phyloP scores from a whole-genome alignment of 2,329 filamentous ascomycete genomes.

The Clarireedia hainanense region DNA sequence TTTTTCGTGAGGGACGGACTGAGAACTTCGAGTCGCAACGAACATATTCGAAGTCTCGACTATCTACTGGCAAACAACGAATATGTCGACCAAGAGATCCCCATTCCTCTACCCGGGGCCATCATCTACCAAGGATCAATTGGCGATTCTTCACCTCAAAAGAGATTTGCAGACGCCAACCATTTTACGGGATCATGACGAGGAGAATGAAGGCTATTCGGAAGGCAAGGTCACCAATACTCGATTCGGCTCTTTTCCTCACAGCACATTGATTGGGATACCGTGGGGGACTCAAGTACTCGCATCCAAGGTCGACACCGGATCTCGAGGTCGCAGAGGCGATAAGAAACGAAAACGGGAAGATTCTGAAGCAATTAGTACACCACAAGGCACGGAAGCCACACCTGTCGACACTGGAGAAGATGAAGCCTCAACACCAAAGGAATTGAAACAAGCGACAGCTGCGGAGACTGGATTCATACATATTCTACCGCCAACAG shows the following conservation, averaged over 20 bases:
- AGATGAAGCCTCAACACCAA: constrained; percentile 18
- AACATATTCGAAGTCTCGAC: not conserved
- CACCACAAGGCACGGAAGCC: constrained; percentile 2
- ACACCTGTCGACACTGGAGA: constrained; percentile 24
- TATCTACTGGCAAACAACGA: not conserved
- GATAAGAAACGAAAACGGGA: constrained; percentile 38
- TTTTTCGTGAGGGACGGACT: not conserved
- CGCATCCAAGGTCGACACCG: constrained; percentile 84
- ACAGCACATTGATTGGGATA: constrained; percentile 66
- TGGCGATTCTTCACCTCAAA: constrained; percentile 82
- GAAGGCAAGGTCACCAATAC: constrained; percentile 82
- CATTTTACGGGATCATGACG: constrained; percentile 54
- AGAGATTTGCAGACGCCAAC: constrained; percentile 78
- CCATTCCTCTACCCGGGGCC: constrained; percentile 71
- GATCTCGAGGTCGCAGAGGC: constrained; percentile 70
- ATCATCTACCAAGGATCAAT: constrained; percentile 52
- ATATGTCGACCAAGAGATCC: constrained; percentile 39
- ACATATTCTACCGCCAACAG: constrained; percentile 70
- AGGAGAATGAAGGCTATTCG: constrained; percentile 61
- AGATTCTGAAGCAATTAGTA: constrained; percentile 26
- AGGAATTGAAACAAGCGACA: constrained; percentile 40
- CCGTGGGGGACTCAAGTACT: constrained; percentile 90
- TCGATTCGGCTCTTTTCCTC: constrained; percentile 84
- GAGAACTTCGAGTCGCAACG: not conserved
- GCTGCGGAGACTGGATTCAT: constrained; percentile 62